These are phyloP conservation scores for Pneumocystis sp. DNA, from an alignment of 1,139 yeast species.

Conservation along the genomic window DNA sequence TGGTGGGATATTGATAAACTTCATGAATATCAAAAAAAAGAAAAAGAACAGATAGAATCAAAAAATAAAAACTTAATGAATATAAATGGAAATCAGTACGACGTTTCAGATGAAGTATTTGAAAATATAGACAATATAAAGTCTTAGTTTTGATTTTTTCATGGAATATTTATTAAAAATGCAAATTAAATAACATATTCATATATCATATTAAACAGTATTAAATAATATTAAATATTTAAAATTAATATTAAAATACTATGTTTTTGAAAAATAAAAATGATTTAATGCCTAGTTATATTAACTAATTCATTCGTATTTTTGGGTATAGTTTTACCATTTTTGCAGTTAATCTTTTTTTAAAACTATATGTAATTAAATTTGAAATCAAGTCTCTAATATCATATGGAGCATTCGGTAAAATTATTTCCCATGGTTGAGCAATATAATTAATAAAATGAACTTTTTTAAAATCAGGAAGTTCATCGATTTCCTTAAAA, in stretches of 20 bases:
- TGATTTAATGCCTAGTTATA: not conserved
- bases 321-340: not conserved
- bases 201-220: not conserved
- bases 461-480: conserved; percentile 1
- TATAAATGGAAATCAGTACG: not conserved
- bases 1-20: conserved; percentile 79
- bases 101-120: not conserved
- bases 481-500: not conserved
- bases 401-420: not conserved
- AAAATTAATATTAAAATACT: not conserved
- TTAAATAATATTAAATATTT: not conserved
- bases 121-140: not conserved
- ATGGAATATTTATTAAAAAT: not conserved
- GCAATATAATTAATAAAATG: not conserved
- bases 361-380: not conserved
- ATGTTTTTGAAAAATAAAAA: not conserved
- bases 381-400: not conserved
- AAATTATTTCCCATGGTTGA: not conserved
- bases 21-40: conserved; percentile 41
- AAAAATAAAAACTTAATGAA: not conserved
- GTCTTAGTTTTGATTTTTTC: not conserved
- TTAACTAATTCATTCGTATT: not conserved
- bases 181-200: not conserved
- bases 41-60: not conserved
- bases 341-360: not conserved